Percentiles rank a stretch among this genome's conserved stretches.
Conservation (phyloP, 805 yeast species). For the Metschnikowia lachancei region DNA sequence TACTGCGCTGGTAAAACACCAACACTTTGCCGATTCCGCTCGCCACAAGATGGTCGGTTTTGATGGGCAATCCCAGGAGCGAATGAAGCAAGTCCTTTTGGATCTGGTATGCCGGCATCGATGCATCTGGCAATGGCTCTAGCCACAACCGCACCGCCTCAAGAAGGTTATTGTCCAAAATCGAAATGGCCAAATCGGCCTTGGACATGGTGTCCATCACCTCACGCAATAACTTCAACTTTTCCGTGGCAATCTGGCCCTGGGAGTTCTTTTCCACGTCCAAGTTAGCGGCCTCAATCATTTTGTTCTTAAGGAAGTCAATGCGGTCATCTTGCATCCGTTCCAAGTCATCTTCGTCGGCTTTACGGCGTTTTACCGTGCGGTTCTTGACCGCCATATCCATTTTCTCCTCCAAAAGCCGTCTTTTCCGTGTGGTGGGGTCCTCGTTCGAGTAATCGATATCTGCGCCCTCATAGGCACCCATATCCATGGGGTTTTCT, state of each 20-base stretch:
- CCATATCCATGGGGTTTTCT: conserved; percentile 11
- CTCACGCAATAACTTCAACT: conserved; percentile 73
- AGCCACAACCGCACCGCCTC: conserved; percentile 96
- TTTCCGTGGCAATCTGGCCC: conserved; percentile 69
- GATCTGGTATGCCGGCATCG: conserved; percentile 95
- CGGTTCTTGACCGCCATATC: conserved; percentile 70
- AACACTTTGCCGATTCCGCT: conserved; percentile 92
- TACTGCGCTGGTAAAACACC: conserved; percentile 87
- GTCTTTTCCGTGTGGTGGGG: conserved; percentile 51
- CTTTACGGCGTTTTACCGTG: conserved; percentile 58
- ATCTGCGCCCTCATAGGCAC: conserved; percentile 9
- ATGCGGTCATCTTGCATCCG: conserved; percentile 92
- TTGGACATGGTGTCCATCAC: conserved; percentile 75
- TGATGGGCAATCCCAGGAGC: conserved; percentile 77
- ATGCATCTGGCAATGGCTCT: conserved; percentile 97
- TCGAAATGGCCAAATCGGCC: conserved; percentile 85
- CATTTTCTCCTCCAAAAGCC: conserved; percentile 76
- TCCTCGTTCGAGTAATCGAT: conserved; percentile 30
- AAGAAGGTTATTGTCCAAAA: conserved; percentile 86
- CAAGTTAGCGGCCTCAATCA: conserved; percentile 82
- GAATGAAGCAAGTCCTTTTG: conserved; percentile 83
- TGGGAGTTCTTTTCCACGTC: conserved; percentile 62
- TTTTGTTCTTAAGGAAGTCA: conserved; percentile 74
- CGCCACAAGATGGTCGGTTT: conserved; percentile 92
- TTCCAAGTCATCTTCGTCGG: conserved; percentile 91